Evolutionary conservation across 345 rosid species (phyloP), one percentile per base, ranked within the genome.

Genomic region (Eucalyptus viminalis): DNA sequence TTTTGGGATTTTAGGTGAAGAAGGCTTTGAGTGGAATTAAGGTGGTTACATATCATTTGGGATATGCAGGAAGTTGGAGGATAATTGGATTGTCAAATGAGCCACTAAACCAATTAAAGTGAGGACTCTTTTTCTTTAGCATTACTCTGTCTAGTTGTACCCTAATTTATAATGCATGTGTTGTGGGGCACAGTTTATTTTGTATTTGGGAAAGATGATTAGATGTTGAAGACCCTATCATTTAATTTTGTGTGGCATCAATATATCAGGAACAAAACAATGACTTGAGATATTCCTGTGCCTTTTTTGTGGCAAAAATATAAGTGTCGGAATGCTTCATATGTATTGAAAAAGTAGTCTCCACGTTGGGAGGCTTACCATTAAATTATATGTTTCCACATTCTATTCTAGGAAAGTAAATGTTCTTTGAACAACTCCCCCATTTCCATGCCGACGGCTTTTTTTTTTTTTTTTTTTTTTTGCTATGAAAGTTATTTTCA

Each of bases 61-160:
- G 88, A 3, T 90, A 80, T 85, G 3, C 9, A 1, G 92, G 49
- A 88, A 92, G 86, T 34, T 86, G 67, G 86, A 97, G 91, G 89
- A 87, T 97, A 15, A 83, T 50, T 88, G 96, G 94, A 37, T 11
- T 96, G 54, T 94, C 97, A 8, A 83, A 24, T 51, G 31, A 87
- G 49, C 96, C 99, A 4, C n/a, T 92, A 29, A 92, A 44, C 86
- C 89, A 90, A 24, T 65, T 92, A 11, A 94, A 27, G 98, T 96
- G 86, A 95, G 92, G 16, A 22, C 88, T 44, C 56, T 25, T 87
- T 44, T 14, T 40, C 31, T 56, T 58, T 15, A 47, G 24, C 8
- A 72, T 31, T 62, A 53, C 17, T 76, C 14, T 12, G 21, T 62
- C 29, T 86, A 22, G 3, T 31, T 50, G 62, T 80, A 43, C 24